phyloP scores from a whole-genome alignment of 441 rosid species.

The Eutrema salsugineum region DNA sequence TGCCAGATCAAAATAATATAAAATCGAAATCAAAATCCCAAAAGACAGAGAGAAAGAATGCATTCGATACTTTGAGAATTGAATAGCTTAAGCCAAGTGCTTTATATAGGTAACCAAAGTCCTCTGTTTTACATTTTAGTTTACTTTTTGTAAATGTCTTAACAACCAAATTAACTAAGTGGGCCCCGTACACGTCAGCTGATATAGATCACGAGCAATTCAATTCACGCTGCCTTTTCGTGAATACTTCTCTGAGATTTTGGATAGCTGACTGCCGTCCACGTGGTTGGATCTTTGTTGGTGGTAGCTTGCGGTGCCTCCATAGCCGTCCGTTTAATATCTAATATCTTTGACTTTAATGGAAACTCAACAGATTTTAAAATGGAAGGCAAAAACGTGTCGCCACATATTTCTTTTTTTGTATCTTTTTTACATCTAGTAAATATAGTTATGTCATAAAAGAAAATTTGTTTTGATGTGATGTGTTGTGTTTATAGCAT shows the following conservation, averaged over 20 bases:
- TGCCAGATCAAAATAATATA: neutral
- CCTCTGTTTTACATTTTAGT: neutral
- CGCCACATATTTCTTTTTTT: slow-evolving; percentile 23
- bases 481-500: neutral
- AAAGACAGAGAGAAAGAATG: neutral
- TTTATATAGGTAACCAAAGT: slow-evolving; percentile 29
- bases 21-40: neutral
- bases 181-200: slow-evolving; percentile 18
- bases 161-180: neutral
- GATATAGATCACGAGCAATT: slow-evolving; percentile 4
- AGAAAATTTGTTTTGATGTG: neutral
- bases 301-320: neutral
- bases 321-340: slow-evolving; percentile 31
- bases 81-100: neutral
- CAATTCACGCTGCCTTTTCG: slow-evolving; percentile 17
- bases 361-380: neutral
- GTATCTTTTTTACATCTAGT: neutral
- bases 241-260: neutral
- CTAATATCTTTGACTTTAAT: neutral
- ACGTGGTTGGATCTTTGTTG: slow-evolving; percentile 36
- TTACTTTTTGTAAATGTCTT: neutral
- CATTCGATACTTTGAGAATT: neutral
- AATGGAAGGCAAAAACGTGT: slow-evolving; percentile 10
- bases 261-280: slow-evolving; percentile 23
- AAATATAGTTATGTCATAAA: neutral